Evolutionary conservation across 352 stramenopile genomes (phyloP).

Genomic region (Stephanocyclus meneghinianus): DNA sequence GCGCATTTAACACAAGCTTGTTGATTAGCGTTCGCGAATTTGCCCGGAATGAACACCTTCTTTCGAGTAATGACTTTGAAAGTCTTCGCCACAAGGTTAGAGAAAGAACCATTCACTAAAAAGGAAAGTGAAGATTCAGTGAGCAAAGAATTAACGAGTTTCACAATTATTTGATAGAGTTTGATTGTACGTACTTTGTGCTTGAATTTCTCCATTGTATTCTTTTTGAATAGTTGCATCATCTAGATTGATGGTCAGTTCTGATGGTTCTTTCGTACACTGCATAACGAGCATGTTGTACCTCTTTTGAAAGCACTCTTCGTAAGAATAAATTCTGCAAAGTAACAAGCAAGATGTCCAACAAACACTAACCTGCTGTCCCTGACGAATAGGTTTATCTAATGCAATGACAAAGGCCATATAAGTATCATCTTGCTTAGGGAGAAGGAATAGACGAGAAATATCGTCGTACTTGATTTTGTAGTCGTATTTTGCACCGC

Average conservation of each 20-base stretch:
- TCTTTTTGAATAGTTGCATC: conserved; percentile 95
- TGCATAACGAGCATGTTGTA: conserved; percentile 99
- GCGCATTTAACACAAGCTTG: conserved; percentile 80
- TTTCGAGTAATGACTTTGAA: conserved; percentile 94
- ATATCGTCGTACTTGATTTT: conserved; percentile 99
- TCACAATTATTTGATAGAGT: no score
- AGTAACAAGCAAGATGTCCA: background rate
- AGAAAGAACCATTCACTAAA: conserved; percentile 89
- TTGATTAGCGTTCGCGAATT: conserved; percentile 84
- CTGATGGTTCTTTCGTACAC: conserved; percentile 80
- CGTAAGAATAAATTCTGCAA: background rate
- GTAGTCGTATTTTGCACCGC: conserved; percentile 98
- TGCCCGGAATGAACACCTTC: conserved; percentile 92
- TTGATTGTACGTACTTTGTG: conserved; percentile 68
- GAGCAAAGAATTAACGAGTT: no score
- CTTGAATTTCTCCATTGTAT: conserved; percentile 95
- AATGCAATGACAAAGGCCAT: conserved; percentile 98
- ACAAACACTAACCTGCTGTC: conserved; percentile 86
- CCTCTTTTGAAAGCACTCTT: conserved; percentile 74
- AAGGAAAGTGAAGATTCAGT: no score
- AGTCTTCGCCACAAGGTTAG: conserved; percentile 97
- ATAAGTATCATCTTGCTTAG: conserved; percentile 95
- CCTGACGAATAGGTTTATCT: conserved; percentile 97
- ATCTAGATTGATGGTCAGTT: conserved; percentile 90
- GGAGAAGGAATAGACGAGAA: conserved; percentile 96